Conservation (phyloP, 441 rosid genomes). For the Populus hybrid region DNA sequence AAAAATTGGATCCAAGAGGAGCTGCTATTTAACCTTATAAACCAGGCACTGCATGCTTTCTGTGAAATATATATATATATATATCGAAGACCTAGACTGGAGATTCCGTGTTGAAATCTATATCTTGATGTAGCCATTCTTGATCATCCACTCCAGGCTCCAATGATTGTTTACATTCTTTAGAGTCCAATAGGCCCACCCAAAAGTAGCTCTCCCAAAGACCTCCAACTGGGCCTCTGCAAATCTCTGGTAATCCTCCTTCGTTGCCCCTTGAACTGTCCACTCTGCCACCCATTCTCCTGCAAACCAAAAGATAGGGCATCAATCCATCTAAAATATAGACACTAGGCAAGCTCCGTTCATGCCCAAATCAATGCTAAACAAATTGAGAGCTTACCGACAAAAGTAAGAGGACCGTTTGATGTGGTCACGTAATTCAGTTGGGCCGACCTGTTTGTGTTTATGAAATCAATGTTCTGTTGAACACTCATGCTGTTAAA, state of each 20-base stretch:
- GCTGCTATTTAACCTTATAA: no score
- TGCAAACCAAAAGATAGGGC: conserved; percentile 1
- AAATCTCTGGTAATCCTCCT: conserved; percentile 40
- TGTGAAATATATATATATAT: neutral
- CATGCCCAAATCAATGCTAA: neutral
- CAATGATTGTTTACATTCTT: conserved; percentile 42
- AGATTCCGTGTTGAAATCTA: neutral
- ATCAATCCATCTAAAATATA: neutral
- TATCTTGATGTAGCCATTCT: conserved; percentile 42
- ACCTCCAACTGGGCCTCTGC: conserved; percentile 42
- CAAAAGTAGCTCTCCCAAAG: conserved; percentile 45
- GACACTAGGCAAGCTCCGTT: neutral
- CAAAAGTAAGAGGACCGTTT: conserved; percentile 49
- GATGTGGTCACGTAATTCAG: conserved; percentile 36
- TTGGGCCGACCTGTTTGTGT: conserved; percentile 28
- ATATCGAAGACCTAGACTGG: neutral
- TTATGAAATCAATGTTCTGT: conserved; percentile 46
- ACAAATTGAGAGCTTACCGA: conserved; percentile 25
- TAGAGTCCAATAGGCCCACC: conserved; percentile 59
- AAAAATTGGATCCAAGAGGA: no score
- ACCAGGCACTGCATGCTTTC: no score
- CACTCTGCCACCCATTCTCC: conserved; percentile 64
- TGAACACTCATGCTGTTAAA: conserved; percentile 37
- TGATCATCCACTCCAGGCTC: conserved; percentile 58
- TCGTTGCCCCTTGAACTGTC: conserved; percentile 35